These are phyloP conservation scores for Arxiozyma slooffiae DNA, from an alignment of 1,139 yeast genomes.

Conservation along the genomic window DNA sequence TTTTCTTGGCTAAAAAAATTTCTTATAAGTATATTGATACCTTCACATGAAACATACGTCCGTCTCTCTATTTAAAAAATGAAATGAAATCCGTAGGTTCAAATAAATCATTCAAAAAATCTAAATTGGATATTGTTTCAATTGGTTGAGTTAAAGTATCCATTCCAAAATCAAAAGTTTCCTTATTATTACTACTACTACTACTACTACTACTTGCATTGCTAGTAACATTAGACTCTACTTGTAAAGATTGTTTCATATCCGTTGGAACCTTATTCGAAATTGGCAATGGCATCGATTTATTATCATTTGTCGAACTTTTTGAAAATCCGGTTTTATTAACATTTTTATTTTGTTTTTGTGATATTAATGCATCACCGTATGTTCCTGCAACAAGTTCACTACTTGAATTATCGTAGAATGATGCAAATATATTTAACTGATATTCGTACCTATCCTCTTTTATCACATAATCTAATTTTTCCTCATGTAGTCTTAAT, in stretches of 20 bases:
- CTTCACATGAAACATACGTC: background rate
- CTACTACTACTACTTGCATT: background rate
- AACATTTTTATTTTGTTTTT: background rate
- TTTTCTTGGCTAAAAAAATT: no score
- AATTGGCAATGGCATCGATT: background rate
- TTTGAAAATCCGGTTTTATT: background rate
- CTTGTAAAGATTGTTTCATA: background rate
- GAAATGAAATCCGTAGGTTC: conserved; percentile 24
- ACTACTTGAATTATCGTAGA: conserved; percentile 20
- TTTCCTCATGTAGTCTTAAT: conserved; percentile 13
- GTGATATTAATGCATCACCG: background rate
- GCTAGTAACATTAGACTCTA: background rate
- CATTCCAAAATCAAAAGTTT: conserved; percentile 3
- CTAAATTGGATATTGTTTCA: conserved; percentile 6
- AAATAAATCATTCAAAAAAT: conserved; percentile 18
- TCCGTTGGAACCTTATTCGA: background rate
- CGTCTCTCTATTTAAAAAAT: conserved; percentile 7
- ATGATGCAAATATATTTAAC: conserved; percentile 21
- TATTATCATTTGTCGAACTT: background rate
- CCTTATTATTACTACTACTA: background rate
- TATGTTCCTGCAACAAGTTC: conserved; percentile 11
- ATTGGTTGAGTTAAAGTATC: conserved; percentile 1
- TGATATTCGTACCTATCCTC: conserved; percentile 10
- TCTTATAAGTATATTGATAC: background rate
- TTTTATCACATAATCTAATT: conserved; percentile 7